Conservation (phyloP, 2,329 filamentous ascomycete species). For the Colletotrichum zoysiae region DNA sequence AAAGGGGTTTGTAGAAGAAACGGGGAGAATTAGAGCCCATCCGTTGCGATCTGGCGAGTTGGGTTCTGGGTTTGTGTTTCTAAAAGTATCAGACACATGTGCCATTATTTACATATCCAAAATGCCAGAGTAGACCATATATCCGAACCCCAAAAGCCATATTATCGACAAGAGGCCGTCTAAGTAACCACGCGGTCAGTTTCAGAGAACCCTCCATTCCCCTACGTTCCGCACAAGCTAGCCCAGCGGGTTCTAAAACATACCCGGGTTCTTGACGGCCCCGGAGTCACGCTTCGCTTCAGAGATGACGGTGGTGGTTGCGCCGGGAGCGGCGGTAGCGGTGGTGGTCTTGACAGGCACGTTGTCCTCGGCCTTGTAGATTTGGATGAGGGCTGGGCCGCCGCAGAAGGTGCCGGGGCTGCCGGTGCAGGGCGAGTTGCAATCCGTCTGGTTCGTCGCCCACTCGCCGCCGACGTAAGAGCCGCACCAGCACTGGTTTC, state of each 20-base stretch:
- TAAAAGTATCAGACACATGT: not conserved
- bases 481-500: slow-evolving; percentile 9
- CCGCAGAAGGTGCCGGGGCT: not conserved
- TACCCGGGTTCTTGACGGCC: slow-evolving; percentile 1
- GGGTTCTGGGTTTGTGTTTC: too few species aligned
- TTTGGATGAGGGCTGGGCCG: not conserved
- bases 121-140: not conserved
- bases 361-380: not conserved
- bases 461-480: slow-evolving; percentile 1
- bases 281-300: not conserved
- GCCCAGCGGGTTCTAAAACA: not conserved
- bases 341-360: not conserved
- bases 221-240: not conserved
- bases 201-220: not conserved
- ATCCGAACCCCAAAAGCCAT: not conserved
- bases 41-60: too few species aligned
- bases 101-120: not conserved
- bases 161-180: not conserved
- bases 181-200: not conserved
- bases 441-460: slow-evolving; percentile 6
- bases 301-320: not conserved
- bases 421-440: slow-evolving; percentile 4
- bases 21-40: too few species aligned
- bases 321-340: not conserved
- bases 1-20: too few species aligned